A percentile compares a stretch with the other conserved stretches of the same genome.
Conservation (phyloP, 2,329 filamentous ascomycete genomes). For the Pseudocercospora fuligena region DNA sequence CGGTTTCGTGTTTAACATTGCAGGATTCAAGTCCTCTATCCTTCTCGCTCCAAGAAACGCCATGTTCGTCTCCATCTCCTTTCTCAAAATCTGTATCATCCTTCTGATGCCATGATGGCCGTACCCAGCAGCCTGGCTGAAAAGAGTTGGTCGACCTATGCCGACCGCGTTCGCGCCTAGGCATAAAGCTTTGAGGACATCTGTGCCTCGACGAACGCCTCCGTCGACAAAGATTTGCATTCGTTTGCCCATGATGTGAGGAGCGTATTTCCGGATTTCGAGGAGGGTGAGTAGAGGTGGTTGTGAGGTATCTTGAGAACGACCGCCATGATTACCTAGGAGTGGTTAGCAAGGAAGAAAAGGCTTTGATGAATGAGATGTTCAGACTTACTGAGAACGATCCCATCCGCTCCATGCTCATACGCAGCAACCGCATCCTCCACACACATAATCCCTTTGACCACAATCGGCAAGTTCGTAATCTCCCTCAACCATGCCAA, state of each 20-base stretch:
- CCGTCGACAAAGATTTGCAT: constrained; percentile 66
- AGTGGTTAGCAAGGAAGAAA: not conserved
- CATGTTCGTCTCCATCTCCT: constrained; percentile 69
- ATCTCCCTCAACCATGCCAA: constrained; percentile 30
- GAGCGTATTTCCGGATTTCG: constrained; percentile 64
- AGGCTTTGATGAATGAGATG: not conserved
- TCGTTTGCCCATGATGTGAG: constrained; percentile 45
- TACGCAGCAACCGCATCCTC: constrained; percentile 49
- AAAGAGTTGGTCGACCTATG: constrained; percentile 65
- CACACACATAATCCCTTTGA: constrained; percentile 48
- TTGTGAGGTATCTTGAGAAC: constrained; percentile 55
- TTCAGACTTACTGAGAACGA: constrained; percentile 35
- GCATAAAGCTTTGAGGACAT: constrained; percentile 70
- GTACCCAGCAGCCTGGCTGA: constrained; percentile 59
- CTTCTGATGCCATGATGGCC: constrained; percentile 57
- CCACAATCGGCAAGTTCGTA: constrained; percentile 39
- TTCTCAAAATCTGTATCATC: constrained; percentile 52
- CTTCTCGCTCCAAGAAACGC: constrained; percentile 65
- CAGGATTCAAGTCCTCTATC: constrained; percentile 62
- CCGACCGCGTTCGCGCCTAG: constrained; percentile 67
- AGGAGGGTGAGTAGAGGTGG: constrained; percentile 64
- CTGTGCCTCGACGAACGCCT: constrained; percentile 67
- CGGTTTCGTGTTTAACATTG: constrained; percentile 56
- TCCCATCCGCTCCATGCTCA: constrained; percentile 49
- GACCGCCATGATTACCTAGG: constrained; percentile 54